phyloP scores from a whole-genome alignment of 2,329 filamentous ascomycete genomes.

The Amauroascus niger region DNA sequence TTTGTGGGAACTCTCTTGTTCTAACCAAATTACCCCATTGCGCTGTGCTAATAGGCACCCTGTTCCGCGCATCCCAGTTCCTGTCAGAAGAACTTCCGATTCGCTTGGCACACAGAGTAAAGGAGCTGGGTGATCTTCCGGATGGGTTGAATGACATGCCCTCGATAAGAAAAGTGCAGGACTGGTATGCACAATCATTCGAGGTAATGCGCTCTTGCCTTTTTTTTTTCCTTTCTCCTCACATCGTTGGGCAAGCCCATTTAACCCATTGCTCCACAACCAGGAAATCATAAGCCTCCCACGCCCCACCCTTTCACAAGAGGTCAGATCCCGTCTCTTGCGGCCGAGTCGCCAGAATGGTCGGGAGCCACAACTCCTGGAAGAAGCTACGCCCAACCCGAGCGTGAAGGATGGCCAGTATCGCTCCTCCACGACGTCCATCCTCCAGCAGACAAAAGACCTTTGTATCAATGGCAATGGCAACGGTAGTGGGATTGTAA shows the following conservation, averaged over 20 bases:
- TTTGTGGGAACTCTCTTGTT: no score
- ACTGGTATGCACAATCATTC: constrained; percentile 99
- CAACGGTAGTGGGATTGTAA: constrained; percentile 39
- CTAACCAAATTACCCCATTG: background rate
- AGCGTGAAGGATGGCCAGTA: constrained; percentile 81
- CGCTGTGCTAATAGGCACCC: constrained; percentile 57
- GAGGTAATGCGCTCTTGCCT: constrained; percentile 54
- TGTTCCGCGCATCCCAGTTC: constrained; percentile 97
- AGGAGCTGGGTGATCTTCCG: constrained; percentile 82
- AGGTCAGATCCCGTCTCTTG: constrained; percentile 70
- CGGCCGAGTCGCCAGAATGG: constrained; percentile 42
- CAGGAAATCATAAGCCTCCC: constrained; percentile 82
- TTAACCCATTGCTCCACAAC: constrained; percentile 4
- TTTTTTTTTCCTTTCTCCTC: constrained; percentile 12
- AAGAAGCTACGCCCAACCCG: constrained; percentile 79
- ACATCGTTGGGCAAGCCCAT: constrained; percentile 20
- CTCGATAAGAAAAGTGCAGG: constrained; percentile 85
- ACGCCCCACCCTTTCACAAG: constrained; percentile 63
- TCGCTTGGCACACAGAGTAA: constrained; percentile 86
- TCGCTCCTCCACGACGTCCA: constrained; percentile 38
- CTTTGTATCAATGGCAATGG: constrained; percentile 31
- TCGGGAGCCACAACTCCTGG: constrained; percentile 57
- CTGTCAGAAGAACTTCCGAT: constrained; percentile 97
- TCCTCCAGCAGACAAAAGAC: constrained; percentile 40
- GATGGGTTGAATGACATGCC: constrained; percentile 98